Base-by-base conservation (phyloP, 2,329 filamentous ascomycete genomes). In the Reticulascus tulasneorum region DNA sequence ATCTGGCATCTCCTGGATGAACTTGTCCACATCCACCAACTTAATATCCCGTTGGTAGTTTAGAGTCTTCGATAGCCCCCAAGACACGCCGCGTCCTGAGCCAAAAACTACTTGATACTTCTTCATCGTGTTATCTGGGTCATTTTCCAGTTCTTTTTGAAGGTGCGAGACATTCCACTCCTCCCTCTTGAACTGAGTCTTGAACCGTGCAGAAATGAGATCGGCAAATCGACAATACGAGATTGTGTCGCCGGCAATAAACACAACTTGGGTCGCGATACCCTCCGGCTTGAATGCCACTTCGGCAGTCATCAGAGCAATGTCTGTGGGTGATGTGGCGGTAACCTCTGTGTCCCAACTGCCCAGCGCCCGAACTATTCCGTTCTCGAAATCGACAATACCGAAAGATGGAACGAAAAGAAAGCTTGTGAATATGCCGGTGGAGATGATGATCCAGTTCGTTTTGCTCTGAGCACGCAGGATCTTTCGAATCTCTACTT, bases 401-500 rank as follows among this genome's bases (percentile, higher is more conserved):
- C 80, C 82, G 58, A 84, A 86, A 3, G 55, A 69, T 2, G 60
- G 51, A 39, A 79, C 67, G 48, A 87, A 86, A 13, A 87, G 49
- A 49, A 86, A 87, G 46, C 74, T 81, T 61, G 76, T 82, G 48
- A 86, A 87, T 43, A 87, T 64, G 0, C 82, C 83, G 10, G 79
- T 82, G n/a, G 75, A 79, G 2, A 86, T 64, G 38, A 86, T 72
- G 5, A 72, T 64, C 83, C 82, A 87, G 19, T 64, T 59, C 6
- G 72, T 73, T 7, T 35, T 27, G 0, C 44, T 35, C 50, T 81
- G 73, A 1, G 45, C 55, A 2, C 75, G 57, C 7, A 85, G 58
- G 15, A 75, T 35, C 15, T 59, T 56, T 10, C 80, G 57, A 18
- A 84, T 79, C 35, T 69, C 66, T 0, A 81, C 61, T 59, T 85